Percentiles rank a stretch among this genome's conserved stretches.
phyloP scores from a whole-genome alignment of 2,329 filamentous ascomycete species.

The Paracamarosporium sp. region DNA sequence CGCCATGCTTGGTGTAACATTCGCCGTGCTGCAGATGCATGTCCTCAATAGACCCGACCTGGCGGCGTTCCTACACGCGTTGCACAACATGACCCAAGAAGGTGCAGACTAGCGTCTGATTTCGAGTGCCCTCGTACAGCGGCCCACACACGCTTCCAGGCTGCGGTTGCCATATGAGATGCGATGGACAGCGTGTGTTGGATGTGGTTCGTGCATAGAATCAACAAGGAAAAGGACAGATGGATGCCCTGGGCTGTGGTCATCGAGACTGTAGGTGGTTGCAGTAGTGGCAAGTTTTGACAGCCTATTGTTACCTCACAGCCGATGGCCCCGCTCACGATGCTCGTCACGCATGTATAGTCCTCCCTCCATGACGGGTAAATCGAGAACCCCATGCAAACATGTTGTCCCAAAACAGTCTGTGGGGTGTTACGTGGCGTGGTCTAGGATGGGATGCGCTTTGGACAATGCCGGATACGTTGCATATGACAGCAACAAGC shows the following conservation, averaged over 20 bases:
- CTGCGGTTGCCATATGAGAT: not conserved
- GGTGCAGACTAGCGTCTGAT: not conserved
- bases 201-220: no score
- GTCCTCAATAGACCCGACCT: not conserved
- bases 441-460: not conserved
- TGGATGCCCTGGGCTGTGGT: not conserved
- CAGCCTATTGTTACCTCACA: not conserved
- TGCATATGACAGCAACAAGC: not conserved
- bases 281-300: not conserved
- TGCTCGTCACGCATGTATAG: not conserved
- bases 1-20: not conserved
- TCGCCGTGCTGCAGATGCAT: constrained; percentile 1
- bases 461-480: not conserved
- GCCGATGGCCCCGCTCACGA: not conserved
- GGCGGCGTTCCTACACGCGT: not conserved
- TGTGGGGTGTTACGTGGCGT: not conserved
- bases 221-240: not conserved
- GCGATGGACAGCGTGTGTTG: not conserved
- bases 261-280: not conserved
- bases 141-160: not conserved
- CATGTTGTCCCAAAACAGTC: not conserved
- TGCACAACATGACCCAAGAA: not conserved
- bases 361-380: not conserved
- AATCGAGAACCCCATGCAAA: not conserved
- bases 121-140: not conserved